Conservation (phyloP, 129 eudicot species). For the Arctium lappa region DNA sequence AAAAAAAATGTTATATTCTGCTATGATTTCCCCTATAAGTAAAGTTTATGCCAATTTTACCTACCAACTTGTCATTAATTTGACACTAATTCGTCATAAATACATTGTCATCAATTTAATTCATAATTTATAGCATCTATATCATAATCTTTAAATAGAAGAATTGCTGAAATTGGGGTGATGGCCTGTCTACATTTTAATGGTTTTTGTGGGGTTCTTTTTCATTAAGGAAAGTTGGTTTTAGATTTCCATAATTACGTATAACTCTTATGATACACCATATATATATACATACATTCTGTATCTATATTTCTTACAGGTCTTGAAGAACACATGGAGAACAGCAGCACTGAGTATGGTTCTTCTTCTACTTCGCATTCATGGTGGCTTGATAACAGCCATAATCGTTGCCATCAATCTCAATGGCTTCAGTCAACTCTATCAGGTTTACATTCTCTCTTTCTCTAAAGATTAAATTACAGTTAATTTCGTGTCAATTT, state of each 20-base stretch:
- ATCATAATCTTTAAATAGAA: background rate
- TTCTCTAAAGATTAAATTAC: background rate
- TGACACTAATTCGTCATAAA: background rate
- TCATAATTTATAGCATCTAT: background rate
- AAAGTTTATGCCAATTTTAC: no score
- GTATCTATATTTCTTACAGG: background rate
- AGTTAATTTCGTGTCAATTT: background rate
- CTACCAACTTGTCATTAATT: background rate
- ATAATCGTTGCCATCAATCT: constrained; percentile 33
- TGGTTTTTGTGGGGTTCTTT: background rate
- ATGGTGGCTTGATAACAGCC: constrained; percentile 34
- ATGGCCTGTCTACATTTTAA: background rate
- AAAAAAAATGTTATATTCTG: background rate
- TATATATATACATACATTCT: background rate
- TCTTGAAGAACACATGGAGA: constrained; percentile 11
- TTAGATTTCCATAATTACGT: constrained; percentile 8
- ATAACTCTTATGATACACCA: background rate
- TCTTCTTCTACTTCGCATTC: constrained; percentile 21
- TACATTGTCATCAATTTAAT: background rate
- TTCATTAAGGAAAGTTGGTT: constrained; percentile 15
- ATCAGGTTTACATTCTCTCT: constrained; percentile 33
- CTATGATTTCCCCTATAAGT: background rate
- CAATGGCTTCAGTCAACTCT: constrained; percentile 37
- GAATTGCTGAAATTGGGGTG: background rate
- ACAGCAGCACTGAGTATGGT: constrained; percentile 15